Conservation (phyloP, 2,329 filamentous ascomycete species). For the Cyphellophora europaea region DNA sequence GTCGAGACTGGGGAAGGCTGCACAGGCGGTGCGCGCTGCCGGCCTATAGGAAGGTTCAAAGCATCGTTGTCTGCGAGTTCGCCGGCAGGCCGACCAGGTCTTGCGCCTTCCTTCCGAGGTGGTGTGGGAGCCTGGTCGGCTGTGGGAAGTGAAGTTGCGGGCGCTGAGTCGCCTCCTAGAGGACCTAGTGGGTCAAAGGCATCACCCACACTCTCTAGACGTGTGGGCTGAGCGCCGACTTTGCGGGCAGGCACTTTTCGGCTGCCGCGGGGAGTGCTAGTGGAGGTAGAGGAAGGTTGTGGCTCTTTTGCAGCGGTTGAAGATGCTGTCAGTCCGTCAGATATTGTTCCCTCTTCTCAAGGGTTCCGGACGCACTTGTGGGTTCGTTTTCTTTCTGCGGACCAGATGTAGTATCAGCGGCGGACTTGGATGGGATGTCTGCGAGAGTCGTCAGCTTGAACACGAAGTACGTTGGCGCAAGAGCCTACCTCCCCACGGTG, state of each 20-base stretch:
- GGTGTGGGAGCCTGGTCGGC: slow-evolving; percentile 47
- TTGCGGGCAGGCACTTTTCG: slow-evolving; percentile 46
- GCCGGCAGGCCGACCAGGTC: slow-evolving; percentile 35
- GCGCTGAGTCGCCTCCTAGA: slow-evolving; percentile 32
- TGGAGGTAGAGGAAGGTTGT: slow-evolving; percentile 22
- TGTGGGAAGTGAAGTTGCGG: slow-evolving; percentile 23
- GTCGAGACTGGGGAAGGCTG: slow-evolving; percentile 39
- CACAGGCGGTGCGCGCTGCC: slow-evolving; percentile 52
- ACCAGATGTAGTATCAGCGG: slow-evolving; percentile 18
- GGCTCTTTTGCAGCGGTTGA: slow-evolving; percentile 17
- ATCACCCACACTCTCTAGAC: slow-evolving; percentile 54
- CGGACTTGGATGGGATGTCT: slow-evolving; percentile 39
- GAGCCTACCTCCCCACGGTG: slow-evolving; percentile 39
- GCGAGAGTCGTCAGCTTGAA: slow-evolving; percentile 14
- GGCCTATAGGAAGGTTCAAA: slow-evolving; percentile 49
- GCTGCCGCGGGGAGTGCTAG: slow-evolving; percentile 35
- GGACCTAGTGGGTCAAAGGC: slow-evolving; percentile 54
- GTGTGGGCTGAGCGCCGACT: slow-evolving; percentile 51
- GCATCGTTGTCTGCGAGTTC: slow-evolving; percentile 67
- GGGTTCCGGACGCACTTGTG: slow-evolving; percentile 6
- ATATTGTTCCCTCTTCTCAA: too few species aligned
- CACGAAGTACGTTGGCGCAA: slow-evolving; percentile 19
- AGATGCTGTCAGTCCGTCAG: slow-evolving; percentile 8
- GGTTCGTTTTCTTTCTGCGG: slow-evolving; percentile 20
- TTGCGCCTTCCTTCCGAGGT: slow-evolving; percentile 47